Percentiles rank a stretch among this genome's conserved stretches.
phyloP scores from a whole-genome alignment of 2,329 filamentous ascomycete genomes.

The Phialophora chinensis region DNA sequence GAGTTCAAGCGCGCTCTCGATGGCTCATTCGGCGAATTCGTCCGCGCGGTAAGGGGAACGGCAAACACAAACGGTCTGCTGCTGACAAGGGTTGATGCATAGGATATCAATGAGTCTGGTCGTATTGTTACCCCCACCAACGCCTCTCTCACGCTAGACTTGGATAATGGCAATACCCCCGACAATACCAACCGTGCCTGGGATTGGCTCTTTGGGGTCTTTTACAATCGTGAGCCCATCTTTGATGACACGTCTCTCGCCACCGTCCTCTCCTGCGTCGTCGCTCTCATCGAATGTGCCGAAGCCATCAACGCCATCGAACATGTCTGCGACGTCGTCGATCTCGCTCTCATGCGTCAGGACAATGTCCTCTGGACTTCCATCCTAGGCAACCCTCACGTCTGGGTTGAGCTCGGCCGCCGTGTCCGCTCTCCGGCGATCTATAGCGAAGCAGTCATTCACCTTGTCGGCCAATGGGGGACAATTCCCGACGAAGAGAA shows the following conservation, averaged over 20 bases:
- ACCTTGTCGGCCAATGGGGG: conserved; percentile 45
- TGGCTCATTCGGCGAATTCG: conserved; percentile 29
- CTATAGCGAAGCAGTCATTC: conserved; percentile 45
- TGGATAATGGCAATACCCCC: conserved; percentile 45
- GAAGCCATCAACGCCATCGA: conserved; percentile 54
- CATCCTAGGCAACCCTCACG: conserved; percentile 51
- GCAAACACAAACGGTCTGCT: conserved; percentile 6
- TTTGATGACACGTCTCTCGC: conserved; percentile 50
- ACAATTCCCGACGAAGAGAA: conserved; percentile 34
- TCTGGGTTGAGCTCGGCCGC: conserved; percentile 54
- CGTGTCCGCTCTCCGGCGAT: conserved; percentile 54
- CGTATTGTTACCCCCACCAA: conserved; percentile 33
- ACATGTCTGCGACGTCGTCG: conserved; percentile 53
- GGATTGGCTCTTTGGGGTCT: conserved; percentile 53
- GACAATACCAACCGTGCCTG: conserved; percentile 44
- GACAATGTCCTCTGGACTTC: conserved; percentile 54
- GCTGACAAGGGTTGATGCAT: conserved; percentile 10
- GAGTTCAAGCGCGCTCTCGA: conserved; percentile 26
- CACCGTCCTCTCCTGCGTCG: conserved; percentile 48
- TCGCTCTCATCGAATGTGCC: conserved; percentile 52
- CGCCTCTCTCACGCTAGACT: conserved; percentile 38
- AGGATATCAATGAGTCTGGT: conserved; percentile 47
- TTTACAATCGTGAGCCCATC: conserved; percentile 53
- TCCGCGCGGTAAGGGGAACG: conserved; percentile 31
- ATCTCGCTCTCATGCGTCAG: conserved; percentile 55